A percentile compares a stretch with the other conserved stretches of the same genome.
Evolutionary conservation across 305 asterid genomes (phyloP).

Genomic region (Petunia hybrid): DNA sequence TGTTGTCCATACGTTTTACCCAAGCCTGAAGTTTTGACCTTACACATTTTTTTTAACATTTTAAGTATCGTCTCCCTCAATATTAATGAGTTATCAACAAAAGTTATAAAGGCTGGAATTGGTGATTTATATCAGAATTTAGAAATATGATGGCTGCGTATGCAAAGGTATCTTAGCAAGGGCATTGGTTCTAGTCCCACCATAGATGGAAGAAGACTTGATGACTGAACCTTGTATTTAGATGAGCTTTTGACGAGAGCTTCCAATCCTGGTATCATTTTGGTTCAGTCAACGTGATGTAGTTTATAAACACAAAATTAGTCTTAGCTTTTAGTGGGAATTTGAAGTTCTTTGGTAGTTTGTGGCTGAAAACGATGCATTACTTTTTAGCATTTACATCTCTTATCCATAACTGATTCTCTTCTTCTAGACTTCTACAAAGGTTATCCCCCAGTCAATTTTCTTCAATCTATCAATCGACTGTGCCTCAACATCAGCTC

Average conservation of each 20-base stretch:
- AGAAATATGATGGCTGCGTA: neutral
- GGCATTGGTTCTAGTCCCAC: neutral
- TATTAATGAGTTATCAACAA: neutral
- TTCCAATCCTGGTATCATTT: neutral
- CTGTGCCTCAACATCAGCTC: neutral
- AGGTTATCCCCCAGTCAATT: neutral
- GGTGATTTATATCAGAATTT: neutral
- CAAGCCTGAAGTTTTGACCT: neutral
- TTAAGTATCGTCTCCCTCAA: neutral
- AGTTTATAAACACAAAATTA: neutral
- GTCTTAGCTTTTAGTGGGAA: neutral
- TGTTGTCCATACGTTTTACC: neutral
- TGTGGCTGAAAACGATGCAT: neutral
- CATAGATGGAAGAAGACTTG: neutral
- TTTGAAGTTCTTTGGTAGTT: neutral
- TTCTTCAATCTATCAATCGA: conserved; percentile 1
- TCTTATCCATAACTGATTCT: neutral
- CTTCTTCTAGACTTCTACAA: neutral
- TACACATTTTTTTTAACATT: neutral
- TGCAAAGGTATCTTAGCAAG: neutral
- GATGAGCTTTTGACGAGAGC: neutral
- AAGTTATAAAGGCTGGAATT: neutral
- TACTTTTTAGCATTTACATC: neutral
- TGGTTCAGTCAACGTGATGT: neutral
- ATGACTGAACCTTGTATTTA: neutral